phyloP scores from a whole-genome alignment of 2,329 filamentous ascomycete species.

The Cryphonectria carpinicola region DNA sequence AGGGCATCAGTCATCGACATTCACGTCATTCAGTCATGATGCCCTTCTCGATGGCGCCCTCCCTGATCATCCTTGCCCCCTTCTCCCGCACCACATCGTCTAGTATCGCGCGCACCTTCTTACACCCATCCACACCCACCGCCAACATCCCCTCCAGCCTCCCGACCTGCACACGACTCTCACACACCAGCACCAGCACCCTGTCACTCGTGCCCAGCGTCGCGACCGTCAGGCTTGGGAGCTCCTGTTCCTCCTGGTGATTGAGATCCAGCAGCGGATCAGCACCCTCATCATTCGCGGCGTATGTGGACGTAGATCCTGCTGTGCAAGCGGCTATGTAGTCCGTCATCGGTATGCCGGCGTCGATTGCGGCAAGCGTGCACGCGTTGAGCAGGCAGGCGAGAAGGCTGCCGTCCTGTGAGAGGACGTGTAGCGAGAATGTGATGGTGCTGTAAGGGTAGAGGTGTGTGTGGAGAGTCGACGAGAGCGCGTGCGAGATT shows the following conservation, averaged over 20 bases:
- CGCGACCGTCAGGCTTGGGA: slow-evolving; percentile 86
- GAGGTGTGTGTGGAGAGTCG: slow-evolving; percentile 80
- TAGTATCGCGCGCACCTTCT: slow-evolving; percentile 78
- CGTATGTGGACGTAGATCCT: slow-evolving; percentile 73
- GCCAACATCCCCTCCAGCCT: slow-evolving; percentile 91
- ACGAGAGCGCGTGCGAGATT: slow-evolving; percentile 75
- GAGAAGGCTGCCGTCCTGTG: slow-evolving; percentile 86
- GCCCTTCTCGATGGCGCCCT: slow-evolving; percentile 55
- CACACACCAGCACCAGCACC: slow-evolving; percentile 80
- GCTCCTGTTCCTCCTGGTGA: slow-evolving; percentile 78
- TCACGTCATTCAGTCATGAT: slow-evolving; percentile 52
- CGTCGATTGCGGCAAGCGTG: slow-evolving; percentile 90
- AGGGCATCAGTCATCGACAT: slow-evolving; percentile 45
- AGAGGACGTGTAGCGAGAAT: slow-evolving; percentile 83
- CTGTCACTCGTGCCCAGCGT: slow-evolving; percentile 76
- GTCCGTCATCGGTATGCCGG: slow-evolving; percentile 92
- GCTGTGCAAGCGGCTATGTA: slow-evolving; percentile 89
- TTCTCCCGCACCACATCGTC: slow-evolving; percentile 78
- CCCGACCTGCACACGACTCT: slow-evolving; percentile 81
- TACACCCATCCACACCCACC: slow-evolving; percentile 89
- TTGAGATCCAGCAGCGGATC: slow-evolving; percentile 84
- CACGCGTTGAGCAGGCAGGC: slow-evolving; percentile 89
- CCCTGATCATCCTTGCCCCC: slow-evolving; percentile 65
- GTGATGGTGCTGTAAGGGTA: slow-evolving; percentile 87
- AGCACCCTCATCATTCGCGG: slow-evolving; percentile 66